Conservation (phyloP, 805 yeast genomes). For the Yarrowia porcina region DNA sequence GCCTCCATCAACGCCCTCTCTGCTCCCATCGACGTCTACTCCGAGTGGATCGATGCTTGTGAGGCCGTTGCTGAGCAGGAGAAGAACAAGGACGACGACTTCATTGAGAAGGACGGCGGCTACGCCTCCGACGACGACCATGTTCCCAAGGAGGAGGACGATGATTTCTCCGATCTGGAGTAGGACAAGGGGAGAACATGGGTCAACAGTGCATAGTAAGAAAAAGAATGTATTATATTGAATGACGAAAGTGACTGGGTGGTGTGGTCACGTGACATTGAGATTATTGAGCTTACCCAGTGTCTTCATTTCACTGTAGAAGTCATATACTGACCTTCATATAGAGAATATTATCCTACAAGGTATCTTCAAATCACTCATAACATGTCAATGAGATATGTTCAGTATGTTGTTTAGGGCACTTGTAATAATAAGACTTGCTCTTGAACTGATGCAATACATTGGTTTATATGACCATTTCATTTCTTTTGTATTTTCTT, state of each 20-base stretch:
- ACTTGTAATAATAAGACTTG: too few species aligned
- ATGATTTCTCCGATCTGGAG: constrained; percentile 20
- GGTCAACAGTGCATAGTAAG: constrained; percentile 36
- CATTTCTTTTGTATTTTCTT: neutral
- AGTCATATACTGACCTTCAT: too few species aligned
- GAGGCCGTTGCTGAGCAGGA: constrained; percentile 77
- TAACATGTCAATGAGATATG: too few species aligned
- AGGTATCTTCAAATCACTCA: too few species aligned
- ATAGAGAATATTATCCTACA: too few species aligned
- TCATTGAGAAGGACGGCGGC: constrained; percentile 22
- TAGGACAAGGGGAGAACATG: constrained; percentile 39
- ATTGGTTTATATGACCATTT: too few species aligned
- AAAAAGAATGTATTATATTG: constrained; percentile 11
- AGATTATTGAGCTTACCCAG: too few species aligned
- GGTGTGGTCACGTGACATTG: too few species aligned
- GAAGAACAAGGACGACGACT: constrained; percentile 27
- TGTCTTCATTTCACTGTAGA: too few species aligned
- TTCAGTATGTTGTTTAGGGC: too few species aligned
- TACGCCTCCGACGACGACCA: constrained; percentile 6
- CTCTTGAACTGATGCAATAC: too few species aligned
- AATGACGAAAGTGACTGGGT: neutral
- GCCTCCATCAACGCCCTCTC: constrained; percentile 73
- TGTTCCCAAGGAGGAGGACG: constrained; percentile 21
- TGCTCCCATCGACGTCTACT: constrained; percentile 91
- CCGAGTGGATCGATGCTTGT: constrained; percentile 98